phyloP scores from a whole-genome alignment of 208 protist species.

The Wallacemonas sp. region DNA sequence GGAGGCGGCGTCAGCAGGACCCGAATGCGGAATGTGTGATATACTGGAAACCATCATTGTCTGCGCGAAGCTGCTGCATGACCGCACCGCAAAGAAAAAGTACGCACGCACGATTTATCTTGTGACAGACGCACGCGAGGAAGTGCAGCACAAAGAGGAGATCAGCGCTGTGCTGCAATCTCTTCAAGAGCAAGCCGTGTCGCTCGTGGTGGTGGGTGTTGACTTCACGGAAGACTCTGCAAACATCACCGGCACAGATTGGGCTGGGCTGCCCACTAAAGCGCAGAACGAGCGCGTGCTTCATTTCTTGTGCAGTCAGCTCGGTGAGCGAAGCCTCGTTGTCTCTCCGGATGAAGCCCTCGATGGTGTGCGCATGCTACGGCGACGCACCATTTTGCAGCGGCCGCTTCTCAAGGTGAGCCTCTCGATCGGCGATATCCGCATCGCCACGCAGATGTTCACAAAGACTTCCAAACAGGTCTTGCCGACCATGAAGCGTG shows the following conservation, averaged over 20 bases:
- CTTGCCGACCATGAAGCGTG: slow-evolving; percentile 60
- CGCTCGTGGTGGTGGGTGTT: slow-evolving; percentile 82
- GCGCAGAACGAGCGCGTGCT: slow-evolving; percentile 73
- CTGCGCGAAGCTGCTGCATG: slow-evolving; percentile 70
- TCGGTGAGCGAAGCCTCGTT: slow-evolving; percentile 43
- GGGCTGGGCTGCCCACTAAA: slow-evolving; percentile 30
- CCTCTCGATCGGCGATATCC: slow-evolving; percentile 70
- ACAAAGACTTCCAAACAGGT: slow-evolving; percentile 52
- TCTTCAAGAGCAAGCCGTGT: slow-evolving; percentile 39
- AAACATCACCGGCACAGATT: slow-evolving; percentile 19
- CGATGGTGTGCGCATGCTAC: slow-evolving; percentile 25
- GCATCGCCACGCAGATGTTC: slow-evolving; percentile 74
- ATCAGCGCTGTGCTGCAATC: slow-evolving; percentile 41
- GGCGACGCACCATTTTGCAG: slow-evolving; percentile 38
- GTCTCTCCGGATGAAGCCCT: slow-evolving; percentile 46
- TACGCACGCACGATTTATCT: slow-evolving; percentile 85
- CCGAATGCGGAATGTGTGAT: slow-evolving; percentile 28
- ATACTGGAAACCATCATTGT: slow-evolving; percentile 87
- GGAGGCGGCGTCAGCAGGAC: not conserved
- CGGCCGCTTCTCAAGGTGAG: slow-evolving; percentile 37
- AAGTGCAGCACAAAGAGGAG: slow-evolving; percentile 68
- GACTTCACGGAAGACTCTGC: slow-evolving; percentile 39
- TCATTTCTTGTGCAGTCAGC: slow-evolving; percentile 31
- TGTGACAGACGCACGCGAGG: slow-evolving; percentile 76
- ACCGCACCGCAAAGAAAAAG: slow-evolving; percentile 39